phyloP scores from a whole-genome alignment of 2,329 filamentous ascomycete species.

The Pseudogymnoascus sp. region DNA sequence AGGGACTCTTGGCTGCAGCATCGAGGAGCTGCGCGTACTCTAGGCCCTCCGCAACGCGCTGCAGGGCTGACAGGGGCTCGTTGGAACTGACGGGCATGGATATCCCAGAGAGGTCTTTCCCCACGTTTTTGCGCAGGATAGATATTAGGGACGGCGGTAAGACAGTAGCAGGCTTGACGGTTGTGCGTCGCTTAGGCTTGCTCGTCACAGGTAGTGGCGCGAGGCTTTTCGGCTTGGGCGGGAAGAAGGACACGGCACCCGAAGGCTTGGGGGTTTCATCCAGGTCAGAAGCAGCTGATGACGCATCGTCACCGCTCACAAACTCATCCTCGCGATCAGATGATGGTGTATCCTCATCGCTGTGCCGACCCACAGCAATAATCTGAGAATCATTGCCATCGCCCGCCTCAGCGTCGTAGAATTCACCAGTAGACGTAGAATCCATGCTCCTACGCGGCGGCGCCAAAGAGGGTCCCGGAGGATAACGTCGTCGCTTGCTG shows the following conservation, averaged over 20 bases:
- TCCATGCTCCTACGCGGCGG: conserved; percentile 59
- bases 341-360: conserved; percentile 51
- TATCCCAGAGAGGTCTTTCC: conserved; percentile 93
- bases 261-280: conserved; percentile 41
- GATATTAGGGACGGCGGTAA: conserved; percentile 85
- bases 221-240: conserved; percentile 65
- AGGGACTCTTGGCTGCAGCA: conserved; percentile 54
- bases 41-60: conserved; percentile 80
- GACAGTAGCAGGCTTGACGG: conserved; percentile 65
- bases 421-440: conserved; percentile 75
- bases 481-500: conserved; percentile 67
- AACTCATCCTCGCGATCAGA: conserved; percentile 46
- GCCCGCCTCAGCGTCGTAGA: conserved; percentile 81
- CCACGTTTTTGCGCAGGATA: conserved; percentile 93
- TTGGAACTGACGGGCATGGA: conserved; percentile 97
- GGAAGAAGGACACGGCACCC: conserved; percentile 65
- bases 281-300: conserved; percentile 50
- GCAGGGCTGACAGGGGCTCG: conserved; percentile 80
- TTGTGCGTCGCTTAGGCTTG: conserved; percentile 55
- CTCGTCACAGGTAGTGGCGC: conserved; percentile 65
- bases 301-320: conserved; percentile 35
- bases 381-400: conserved; percentile 53
- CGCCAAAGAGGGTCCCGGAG: conserved; percentile 28
- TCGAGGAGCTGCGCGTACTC: conserved; percentile 86
- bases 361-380: conserved; percentile 57